These are phyloP conservation scores for Cyberlindnera maritima DNA, from an alignment of 805 yeast species.

Conservation along the genomic window DNA sequence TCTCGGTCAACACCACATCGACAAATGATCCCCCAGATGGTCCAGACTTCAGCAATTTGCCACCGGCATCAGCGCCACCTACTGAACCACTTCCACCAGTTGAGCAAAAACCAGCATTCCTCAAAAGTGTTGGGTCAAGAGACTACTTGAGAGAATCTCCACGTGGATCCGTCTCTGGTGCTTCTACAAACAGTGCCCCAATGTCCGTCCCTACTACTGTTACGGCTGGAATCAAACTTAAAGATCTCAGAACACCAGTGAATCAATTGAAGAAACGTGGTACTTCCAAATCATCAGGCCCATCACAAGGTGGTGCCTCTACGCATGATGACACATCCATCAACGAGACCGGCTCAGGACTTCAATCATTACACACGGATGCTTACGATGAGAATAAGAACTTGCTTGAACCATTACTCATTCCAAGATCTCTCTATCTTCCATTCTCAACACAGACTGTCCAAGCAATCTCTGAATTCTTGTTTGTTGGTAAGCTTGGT, in stretches of 20 bases:
- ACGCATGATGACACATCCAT: slow-evolving; percentile 18
- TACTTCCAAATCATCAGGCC: slow-evolving; percentile 21
- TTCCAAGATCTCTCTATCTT: slow-evolving; percentile 66
- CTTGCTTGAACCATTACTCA: slow-evolving; percentile 55
- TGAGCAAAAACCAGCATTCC: slow-evolving; percentile 10
- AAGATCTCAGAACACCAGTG: slow-evolving; percentile 21
- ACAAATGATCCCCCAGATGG: slow-evolving; percentile 29
- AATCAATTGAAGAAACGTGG: slow-evolving; percentile 18
- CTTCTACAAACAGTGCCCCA: slow-evolving; percentile 5
- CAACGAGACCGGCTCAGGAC: slow-evolving; percentile 14
- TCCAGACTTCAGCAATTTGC: slow-evolving; percentile 36
- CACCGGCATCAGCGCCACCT: slow-evolving; percentile 59
- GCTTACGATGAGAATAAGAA: slow-evolving; percentile 17
- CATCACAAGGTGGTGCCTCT: slow-evolving; percentile 2
- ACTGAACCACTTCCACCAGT: slow-evolving; percentile 43
- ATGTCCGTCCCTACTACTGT: slow-evolving; percentile 1
- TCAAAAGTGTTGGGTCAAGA: slow-evolving; percentile 15
- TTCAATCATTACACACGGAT: slow-evolving; percentile 16
- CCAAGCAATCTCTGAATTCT: slow-evolving; percentile 65
- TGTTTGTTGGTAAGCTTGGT: slow-evolving; percentile 79
- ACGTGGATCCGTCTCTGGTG: slow-evolving; percentile 44
- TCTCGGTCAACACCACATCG: slow-evolving; percentile 26
- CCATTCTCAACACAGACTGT: slow-evolving; percentile 65
- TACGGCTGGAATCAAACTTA: slow-evolving; percentile 17
- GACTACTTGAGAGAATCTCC: slow-evolving; percentile 37